Evolutionary conservation across 805 yeast genomes (phyloP), one percentile per base, ranked within the genome.

Genomic region (Wickerhamomyces bovis): DNA sequence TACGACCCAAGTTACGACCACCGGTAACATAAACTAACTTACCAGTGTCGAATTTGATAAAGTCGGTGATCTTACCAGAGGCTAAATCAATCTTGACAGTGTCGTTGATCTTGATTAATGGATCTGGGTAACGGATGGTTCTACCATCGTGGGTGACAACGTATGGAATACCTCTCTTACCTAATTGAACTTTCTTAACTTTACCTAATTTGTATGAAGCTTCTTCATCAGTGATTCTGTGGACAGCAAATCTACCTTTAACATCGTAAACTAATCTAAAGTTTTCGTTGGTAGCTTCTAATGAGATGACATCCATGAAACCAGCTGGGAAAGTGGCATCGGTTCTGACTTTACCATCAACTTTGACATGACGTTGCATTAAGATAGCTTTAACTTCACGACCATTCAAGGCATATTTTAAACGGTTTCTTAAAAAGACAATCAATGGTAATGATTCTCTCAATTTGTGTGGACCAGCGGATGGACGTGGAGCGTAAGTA

Each of bases 121-220:
- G 99, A 72, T 92, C 98, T 75, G 98, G 98, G 88, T 90, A 92
- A 78, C 98, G 90, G 80, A 92, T 78, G 71, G 99, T 92, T 84
- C 99, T 90, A 77, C 99, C 98, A 71, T 92, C 99, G 84, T 92
- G 99, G 70, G 99, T 92, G 63, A 92, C 98, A 69, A 87, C 85
- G 85, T 88, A 92, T 70, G 99, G 99, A 67, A 92, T 81, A 71
- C 96, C 96, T 79, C 83, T 89, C 86, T 92, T 94, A 76, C 99
- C 98, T 71, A 90, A 81, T 79, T 89, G 96, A 60, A 92, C 97
- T 75, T 86, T 89, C 86, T 89, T 94, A 66, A 92, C 98, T 81
- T 90, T 92, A 70, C 88, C 97, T 71, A 92, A 85, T 80, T 92
- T 92, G 94, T 94, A 92, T 63, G 90, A 73, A 67, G 97, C 97